Conservation (phyloP, 257 asterid species). For the Penstemon barbatus region DNA sequence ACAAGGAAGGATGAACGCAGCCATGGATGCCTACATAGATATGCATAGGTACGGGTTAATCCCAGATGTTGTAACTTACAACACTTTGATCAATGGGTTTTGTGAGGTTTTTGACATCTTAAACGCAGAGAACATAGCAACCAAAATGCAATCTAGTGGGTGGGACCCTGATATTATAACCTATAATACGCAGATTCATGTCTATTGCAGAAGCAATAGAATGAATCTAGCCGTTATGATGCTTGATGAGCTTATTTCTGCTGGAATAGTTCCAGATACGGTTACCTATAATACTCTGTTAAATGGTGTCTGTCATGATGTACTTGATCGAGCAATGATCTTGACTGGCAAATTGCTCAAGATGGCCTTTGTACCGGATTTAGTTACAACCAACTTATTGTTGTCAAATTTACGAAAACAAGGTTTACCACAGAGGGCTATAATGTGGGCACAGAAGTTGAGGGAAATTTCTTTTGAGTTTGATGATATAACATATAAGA, state of each 20-base stretch:
- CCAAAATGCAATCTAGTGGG: slow-evolving; percentile 59
- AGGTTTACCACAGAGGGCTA: slow-evolving; percentile 76
- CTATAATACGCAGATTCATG: slow-evolving; percentile 76
- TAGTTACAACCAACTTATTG: slow-evolving; percentile 67
- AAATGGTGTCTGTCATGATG: slow-evolving; percentile 70
- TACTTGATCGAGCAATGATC: slow-evolving; percentile 83
- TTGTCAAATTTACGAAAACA: slow-evolving; percentile 80
- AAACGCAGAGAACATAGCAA: slow-evolving; percentile 59
- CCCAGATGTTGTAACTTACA: slow-evolving; percentile 83
- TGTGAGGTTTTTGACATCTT: slow-evolving; percentile 77
- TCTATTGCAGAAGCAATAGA: slow-evolving; percentile 66
- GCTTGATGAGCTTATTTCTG: slow-evolving; percentile 71
- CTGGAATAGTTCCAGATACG: slow-evolving; percentile 79
- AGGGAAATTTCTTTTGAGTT: slow-evolving; percentile 71
- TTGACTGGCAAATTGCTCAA: slow-evolving; percentile 82
- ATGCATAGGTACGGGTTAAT: slow-evolving; percentile 60
- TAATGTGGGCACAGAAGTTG: slow-evolving; percentile 86
- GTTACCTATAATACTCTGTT: slow-evolving; percentile 85
- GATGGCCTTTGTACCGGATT: slow-evolving; percentile 82
- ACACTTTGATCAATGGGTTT: slow-evolving; percentile 82
- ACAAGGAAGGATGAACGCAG: slow-evolving; percentile 76
- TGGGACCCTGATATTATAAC: slow-evolving; percentile 79
- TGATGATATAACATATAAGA: slow-evolving; percentile 69
- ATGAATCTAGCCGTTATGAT: slow-evolving; percentile 65
- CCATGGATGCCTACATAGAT: slow-evolving; percentile 58